These are phyloP conservation scores for Phtheirospermum japonicum DNA, from an alignment of 257 asterid genomes.

Conservation along the genomic window DNA sequence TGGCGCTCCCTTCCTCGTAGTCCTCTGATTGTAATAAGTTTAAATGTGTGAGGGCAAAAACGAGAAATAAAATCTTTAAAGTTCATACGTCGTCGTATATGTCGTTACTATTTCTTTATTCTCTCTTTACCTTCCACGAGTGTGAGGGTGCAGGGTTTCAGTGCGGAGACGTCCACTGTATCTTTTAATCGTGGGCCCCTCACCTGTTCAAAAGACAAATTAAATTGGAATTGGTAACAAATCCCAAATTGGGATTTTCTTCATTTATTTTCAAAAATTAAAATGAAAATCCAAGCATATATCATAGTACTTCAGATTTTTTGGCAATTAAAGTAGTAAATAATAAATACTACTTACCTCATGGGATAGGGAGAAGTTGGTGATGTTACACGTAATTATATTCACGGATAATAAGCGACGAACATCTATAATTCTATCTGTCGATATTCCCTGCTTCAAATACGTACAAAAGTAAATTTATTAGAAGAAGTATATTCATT, in stretches of 20 bases:
- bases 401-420: slow-evolving; percentile 60
- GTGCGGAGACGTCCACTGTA: slow-evolving; percentile 88
- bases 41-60: slow-evolving; percentile 29
- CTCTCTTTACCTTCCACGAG: slow-evolving; percentile 69
- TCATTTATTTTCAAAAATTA: neutral
- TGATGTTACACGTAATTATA: slow-evolving; percentile 53
- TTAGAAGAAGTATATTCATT: neutral
- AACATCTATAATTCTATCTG: slow-evolving; percentile 68
- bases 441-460: slow-evolving; percentile 69
- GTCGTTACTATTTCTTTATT: neutral
- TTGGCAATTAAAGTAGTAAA: neutral
- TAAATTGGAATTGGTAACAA: slow-evolving; percentile 9
- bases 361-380: slow-evolving; percentile 70
- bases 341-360: slow-evolving; percentile 45
- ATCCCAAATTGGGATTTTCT: slow-evolving; percentile 11
- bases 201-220: slow-evolving; percentile 37
- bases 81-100: neutral
- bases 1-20: slow-evolving; percentile 75
- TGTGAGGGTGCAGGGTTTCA: slow-evolving; percentile 80
- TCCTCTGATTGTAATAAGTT: slow-evolving; percentile 55
- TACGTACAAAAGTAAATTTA: neutral
- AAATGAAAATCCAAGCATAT: no score
- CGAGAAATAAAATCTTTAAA: slow-evolving; percentile 16
- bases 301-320: neutral
- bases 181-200: slow-evolving; percentile 90